Conservation (phyloP, 257 asterid genomes). For the Fraxinus excelsior region DNA sequence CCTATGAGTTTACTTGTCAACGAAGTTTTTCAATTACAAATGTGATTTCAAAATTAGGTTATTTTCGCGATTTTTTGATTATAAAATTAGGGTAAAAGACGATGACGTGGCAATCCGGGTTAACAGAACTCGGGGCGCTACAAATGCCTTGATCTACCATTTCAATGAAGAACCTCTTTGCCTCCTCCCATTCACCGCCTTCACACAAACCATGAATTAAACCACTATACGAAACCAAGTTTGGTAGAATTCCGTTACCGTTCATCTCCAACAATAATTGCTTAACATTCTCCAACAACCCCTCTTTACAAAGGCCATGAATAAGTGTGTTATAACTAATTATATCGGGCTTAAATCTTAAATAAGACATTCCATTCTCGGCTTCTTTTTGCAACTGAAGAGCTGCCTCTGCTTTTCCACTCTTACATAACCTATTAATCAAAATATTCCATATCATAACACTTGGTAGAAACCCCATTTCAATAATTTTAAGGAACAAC, state of each 20-base stretch:
- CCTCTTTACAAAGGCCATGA: conserved; percentile 67
- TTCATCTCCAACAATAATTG: conserved; percentile 61
- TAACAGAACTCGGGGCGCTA: too few species aligned
- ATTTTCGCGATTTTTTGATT: too few species aligned
- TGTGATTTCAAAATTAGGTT: too few species aligned
- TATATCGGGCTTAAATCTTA: conserved; percentile 42
- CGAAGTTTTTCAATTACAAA: too few species aligned
- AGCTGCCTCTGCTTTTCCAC: conserved; percentile 56
- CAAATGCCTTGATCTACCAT: conserved; percentile 70
- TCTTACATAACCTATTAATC: conserved; percentile 64
- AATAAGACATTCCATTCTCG: conserved; percentile 32
- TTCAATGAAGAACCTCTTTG: conserved; percentile 43
- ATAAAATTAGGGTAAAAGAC: too few species aligned
- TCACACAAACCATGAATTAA: conserved; percentile 58
- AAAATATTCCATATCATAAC: conserved; percentile 58
- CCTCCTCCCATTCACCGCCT: conserved; percentile 54
- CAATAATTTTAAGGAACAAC: conserved; percentile 47
- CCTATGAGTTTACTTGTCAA: too few species aligned
- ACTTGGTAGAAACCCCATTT: conserved; percentile 48
- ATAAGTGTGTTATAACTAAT: conserved; percentile 58
- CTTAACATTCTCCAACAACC: conserved; percentile 48
- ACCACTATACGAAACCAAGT: conserved; percentile 50
- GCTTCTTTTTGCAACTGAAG: conserved; percentile 53
- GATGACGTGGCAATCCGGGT: too few species aligned
- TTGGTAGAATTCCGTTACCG: conserved; percentile 46